Base-by-base conservation (phyloP, 108 stramenopile species). In the Fragilariopsis cylindrus region DNA sequence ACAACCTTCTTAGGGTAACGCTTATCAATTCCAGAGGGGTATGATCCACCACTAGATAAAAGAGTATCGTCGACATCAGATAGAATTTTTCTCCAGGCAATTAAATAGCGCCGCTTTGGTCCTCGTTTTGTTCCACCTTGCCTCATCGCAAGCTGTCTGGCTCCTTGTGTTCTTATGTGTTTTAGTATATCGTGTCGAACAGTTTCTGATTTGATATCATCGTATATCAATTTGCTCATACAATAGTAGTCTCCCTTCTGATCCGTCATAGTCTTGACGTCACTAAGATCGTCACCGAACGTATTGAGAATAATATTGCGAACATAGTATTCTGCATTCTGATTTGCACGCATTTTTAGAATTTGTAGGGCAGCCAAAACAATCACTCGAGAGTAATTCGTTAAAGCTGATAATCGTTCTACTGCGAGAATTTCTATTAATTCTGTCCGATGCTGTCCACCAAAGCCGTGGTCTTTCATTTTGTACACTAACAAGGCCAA, bases 1-100 rank as follows among this genome's bases (percentile, higher is more conserved):
- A 96, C 88, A 3, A 95, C 87, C 73, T 92, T 92, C 64, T 90
- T 94, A 3, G 80, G 64, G 70, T 88, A 98, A 41, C 94, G 75
- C 52, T 75, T 87, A 74, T 98, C 98, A 47, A 98, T 84, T 1
- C 99, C 99, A 6, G 97, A 94, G 3, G 99, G 99, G 68, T 96
- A 98, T 12, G 83, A 85, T 53, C 98, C 98, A 6, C 96, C 97
- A n/a, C 93, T 95, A 30, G 83, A 96, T 5, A 86, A 84, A 44
- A 99, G 74, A 7, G 99, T 99, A 83, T 99, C 99, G 75, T 99
- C 99, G 0, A 99, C 97, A 75, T 99, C 99, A 7, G 94, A 96
- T 40, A 99, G 73, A 16, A 99, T 93, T 76, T 99, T 99, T 40
- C 97, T 81, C 98, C 98, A 99, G 21, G 95, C 86, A 77, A 78